Conservation (phyloP, 1,284 basidiomycete species). For the Puccinia hordei region DNA sequence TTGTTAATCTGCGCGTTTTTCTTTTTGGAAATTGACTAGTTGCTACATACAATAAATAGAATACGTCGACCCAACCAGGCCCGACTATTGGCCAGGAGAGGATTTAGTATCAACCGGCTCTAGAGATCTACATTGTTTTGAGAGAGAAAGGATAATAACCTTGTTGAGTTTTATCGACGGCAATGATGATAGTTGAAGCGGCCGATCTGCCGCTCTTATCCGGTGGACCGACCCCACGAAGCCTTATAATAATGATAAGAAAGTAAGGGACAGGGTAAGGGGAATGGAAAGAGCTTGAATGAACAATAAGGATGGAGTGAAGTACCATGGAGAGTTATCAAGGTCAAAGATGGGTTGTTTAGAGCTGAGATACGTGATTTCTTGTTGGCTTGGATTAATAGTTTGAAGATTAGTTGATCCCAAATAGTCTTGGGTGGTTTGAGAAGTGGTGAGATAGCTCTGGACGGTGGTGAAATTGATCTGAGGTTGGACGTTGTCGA, state of each 20-base stretch:
- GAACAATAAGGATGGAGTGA: not conserved
- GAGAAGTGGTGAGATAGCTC: not conserved
- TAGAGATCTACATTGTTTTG: not conserved
- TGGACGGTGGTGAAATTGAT: constrained; percentile 4
- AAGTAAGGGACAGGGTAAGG: too few species aligned
- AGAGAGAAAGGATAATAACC: not conserved
- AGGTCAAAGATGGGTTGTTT: constrained; percentile 21
- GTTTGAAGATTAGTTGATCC: not conserved
- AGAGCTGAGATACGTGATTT: constrained; percentile 23
- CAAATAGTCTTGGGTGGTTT: constrained; percentile 1
- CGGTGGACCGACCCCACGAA: constrained; percentile 32
- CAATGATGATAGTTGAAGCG: constrained; percentile 26
- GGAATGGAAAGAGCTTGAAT: not conserved
- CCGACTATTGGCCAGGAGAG: too few species aligned
- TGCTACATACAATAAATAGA: constrained; percentile 40
- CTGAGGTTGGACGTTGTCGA: constrained; percentile 27
- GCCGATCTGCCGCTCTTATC: constrained; percentile 23
- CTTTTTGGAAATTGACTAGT: not conserved
- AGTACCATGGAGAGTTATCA: not conserved
- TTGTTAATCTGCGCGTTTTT: not conserved
- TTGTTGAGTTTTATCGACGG: constrained; percentile 46
- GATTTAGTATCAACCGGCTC: not conserved
- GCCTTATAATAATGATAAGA: not conserved
- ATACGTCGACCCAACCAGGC: constrained; percentile 46
- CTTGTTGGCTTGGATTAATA: not conserved